Evolutionary conservation across 805 yeast genomes (phyloP).

Genomic region (Priceomyces fermenticarens): DNA sequence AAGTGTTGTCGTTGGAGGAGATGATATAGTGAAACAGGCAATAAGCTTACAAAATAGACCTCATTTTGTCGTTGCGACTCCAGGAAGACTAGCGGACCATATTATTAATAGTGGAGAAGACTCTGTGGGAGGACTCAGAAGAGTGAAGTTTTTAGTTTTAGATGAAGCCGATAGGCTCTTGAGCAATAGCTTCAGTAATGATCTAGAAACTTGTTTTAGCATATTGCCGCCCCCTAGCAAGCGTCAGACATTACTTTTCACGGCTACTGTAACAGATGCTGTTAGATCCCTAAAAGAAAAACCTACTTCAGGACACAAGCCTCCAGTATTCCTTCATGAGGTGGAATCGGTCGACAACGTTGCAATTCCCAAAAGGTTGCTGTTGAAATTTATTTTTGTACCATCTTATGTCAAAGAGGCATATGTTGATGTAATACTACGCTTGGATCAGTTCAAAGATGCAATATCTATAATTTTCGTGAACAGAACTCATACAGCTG

Average conservation of each 20-base stretch:
- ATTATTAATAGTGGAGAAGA: slow-evolving; percentile 86
- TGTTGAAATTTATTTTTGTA: slow-evolving; percentile 64
- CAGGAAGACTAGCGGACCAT: slow-evolving; percentile 94
- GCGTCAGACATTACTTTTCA: slow-evolving; percentile 87
- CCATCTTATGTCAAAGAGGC: slow-evolving; percentile 93
- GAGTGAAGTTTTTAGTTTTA: slow-evolving; percentile 77
- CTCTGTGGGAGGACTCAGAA: slow-evolving; percentile 70
- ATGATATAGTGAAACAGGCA: slow-evolving; percentile 87
- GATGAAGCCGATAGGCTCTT: slow-evolving; percentile 96
- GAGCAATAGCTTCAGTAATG: slow-evolving; percentile 78
- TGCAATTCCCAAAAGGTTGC: slow-evolving; percentile 74
- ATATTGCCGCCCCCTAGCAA: slow-evolving; percentile 66
- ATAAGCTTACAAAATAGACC: slow-evolving; percentile 78
- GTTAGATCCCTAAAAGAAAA: slow-evolving; percentile 75
- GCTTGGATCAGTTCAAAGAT: slow-evolving; percentile 58
- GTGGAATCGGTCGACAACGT: slow-evolving; percentile 70
- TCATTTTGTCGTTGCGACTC: slow-evolving; percentile 94
- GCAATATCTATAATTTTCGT: slow-evolving; percentile 84
- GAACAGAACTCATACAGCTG: slow-evolving; percentile 88
- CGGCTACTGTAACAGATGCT: slow-evolving; percentile 94
- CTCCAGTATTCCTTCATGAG: slow-evolving; percentile 68
- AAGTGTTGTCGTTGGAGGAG: slow-evolving; percentile 91
- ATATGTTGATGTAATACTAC: slow-evolving; percentile 66
- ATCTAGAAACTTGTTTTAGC: slow-evolving; percentile 67
- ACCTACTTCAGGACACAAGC: slow-evolving; percentile 51